These are phyloP conservation scores for Wallacemonas sp. DNA, from an alignment of 208 protist genomes.

Conservation along the genomic window DNA sequence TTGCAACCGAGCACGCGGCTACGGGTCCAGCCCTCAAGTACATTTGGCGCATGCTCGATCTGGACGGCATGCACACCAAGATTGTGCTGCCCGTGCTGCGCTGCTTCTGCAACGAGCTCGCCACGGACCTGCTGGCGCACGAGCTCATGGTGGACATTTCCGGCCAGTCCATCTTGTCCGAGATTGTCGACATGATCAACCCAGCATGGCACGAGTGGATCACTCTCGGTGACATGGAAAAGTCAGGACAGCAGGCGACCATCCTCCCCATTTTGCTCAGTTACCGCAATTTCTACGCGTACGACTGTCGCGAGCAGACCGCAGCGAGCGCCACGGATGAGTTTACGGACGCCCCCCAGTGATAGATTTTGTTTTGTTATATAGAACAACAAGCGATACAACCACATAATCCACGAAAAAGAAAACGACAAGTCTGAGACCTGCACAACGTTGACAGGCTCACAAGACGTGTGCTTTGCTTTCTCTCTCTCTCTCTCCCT, in stretches of 20 bases:
- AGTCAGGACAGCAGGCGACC: conserved; percentile 78
- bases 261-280: conserved; percentile 86
- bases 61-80: conserved; percentile 61
- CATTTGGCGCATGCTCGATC: conserved; percentile 86
- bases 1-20: conserved; percentile 88
- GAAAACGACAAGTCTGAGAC: neutral
- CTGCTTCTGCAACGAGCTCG: conserved; percentile 88
- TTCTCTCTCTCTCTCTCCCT: conserved; percentile 15
- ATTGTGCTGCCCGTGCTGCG: conserved; percentile 69
- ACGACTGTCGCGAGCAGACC: conserved; percentile 89
- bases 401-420: neutral
- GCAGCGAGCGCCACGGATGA: conserved; percentile 78
- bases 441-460: no score
- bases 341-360: conserved; percentile 35
- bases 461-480: neutral
- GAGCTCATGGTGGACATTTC: conserved; percentile 85
- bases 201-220: conserved; percentile 84
- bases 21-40: conserved; percentile 82
- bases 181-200: conserved; percentile 93
- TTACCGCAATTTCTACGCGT: conserved; percentile 87
- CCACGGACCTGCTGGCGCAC: conserved; percentile 63
- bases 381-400: neutral
- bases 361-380: conserved; percentile 10
- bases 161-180: conserved; percentile 77
- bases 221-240: conserved; percentile 75